Conservation (phyloP, 371 early-diverging fungal genomes). For the Catenaria anguillulae region DNA sequence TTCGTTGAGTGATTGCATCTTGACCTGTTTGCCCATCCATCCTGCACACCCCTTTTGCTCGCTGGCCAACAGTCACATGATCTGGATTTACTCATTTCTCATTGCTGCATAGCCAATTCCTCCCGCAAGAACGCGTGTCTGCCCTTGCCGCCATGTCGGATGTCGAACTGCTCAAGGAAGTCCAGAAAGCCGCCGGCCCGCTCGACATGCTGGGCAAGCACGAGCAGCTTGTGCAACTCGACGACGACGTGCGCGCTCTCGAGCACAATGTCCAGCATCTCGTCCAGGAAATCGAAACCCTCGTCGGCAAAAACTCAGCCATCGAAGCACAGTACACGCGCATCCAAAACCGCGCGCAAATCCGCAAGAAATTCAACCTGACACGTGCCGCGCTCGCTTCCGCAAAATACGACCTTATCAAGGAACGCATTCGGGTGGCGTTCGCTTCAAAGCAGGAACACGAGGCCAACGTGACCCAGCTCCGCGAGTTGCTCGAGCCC, state of each 20-base stretch:
- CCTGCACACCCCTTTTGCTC: too few relatives aligned
- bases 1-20: conserved; percentile 4
- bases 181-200: conserved; percentile 70
- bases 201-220: conserved; percentile 47
- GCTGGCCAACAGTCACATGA: too few relatives aligned
- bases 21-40: too few relatives aligned
- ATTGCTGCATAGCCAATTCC: conserved; percentile 55
- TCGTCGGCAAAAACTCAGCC: neutral
- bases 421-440: neutral
- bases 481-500: neutral
- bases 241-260: conserved; percentile 41
- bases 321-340: neutral
- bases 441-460: neutral
- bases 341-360: neutral
- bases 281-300: neutral
- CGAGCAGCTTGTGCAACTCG: conserved; percentile 39
- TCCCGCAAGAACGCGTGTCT: conserved; percentile 88
- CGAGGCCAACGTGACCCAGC: neutral
- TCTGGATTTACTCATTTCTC: too few relatives aligned
- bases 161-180: conserved; percentile 52
- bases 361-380: neutral
- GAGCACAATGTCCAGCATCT: neutral
- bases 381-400: neutral
- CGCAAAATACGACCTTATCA: neutral
- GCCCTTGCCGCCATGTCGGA: conserved; percentile 66